These are phyloP conservation scores for Petunia axillaris DNA, from an alignment of 257 asterid genomes.

Conservation along the genomic window DNA sequence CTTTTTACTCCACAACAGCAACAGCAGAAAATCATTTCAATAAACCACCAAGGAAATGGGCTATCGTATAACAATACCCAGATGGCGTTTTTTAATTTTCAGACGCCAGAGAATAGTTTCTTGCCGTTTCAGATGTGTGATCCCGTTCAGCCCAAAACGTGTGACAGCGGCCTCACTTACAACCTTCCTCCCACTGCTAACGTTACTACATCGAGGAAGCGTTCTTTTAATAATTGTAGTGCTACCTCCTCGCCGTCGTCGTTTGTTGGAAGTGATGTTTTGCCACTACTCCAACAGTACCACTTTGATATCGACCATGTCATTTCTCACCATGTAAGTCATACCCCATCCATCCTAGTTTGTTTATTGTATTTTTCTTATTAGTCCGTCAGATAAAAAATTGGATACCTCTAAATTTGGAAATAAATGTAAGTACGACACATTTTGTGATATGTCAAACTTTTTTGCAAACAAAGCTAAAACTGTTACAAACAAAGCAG, in stretches of 20 bases:
- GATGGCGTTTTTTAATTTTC: constrained; percentile 44
- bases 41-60: constrained; percentile 26
- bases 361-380: no score
- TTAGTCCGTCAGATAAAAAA: no score
- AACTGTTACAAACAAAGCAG: no score
- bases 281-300: constrained; percentile 56
- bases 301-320: constrained; percentile 63
- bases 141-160: constrained; percentile 52
- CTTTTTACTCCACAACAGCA: constrained; percentile 48
- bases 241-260: constrained; percentile 31
- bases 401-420: no score
- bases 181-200: constrained; percentile 34
- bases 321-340: constrained; percentile 68
- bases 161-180: constrained; percentile 62
- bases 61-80: constrained; percentile 37
- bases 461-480: no score
- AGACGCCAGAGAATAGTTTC: constrained; percentile 40
- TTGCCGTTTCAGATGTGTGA: constrained; percentile 45
- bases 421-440: no score
- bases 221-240: constrained; percentile 34
- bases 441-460: no score
- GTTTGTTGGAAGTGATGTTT: constrained; percentile 43
- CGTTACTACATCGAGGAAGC: constrained; percentile 46
- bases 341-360: no score
- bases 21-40: constrained; percentile 41